Conservation (phyloP, 345 rosid species). For the Salix dunnii region DNA sequence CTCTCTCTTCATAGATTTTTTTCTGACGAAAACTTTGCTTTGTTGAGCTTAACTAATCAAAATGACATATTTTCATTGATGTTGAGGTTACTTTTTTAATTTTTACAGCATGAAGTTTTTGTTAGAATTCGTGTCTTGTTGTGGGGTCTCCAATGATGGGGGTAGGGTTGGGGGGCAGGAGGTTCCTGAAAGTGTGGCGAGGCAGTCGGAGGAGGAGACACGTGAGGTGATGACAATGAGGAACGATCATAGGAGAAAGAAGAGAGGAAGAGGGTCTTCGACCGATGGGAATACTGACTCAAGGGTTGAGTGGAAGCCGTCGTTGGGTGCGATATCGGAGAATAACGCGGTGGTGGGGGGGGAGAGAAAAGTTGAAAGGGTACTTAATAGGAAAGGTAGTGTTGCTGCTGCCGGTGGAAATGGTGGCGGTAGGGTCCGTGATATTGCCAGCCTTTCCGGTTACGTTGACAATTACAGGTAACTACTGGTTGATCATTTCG, state of each 20-base stretch:
- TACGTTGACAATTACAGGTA: constrained; percentile 37
- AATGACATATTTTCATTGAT: neutral
- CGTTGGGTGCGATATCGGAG: constrained; percentile 58
- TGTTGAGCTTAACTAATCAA: neutral
- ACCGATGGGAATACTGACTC: constrained; percentile 6
- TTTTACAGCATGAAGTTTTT: constrained; percentile 39
- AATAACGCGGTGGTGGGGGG: constrained; percentile 26
- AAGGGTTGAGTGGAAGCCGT: constrained; percentile 57
- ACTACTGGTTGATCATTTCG: neutral
- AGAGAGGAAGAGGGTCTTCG: constrained; percentile 5
- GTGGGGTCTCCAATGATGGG: constrained; percentile 17
- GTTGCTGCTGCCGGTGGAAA: neutral
- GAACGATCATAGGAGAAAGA: constrained; percentile 9
- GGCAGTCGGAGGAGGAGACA: constrained; percentile 26
- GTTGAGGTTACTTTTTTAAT: neutral
- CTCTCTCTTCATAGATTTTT: neutral
- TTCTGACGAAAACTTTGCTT: neutral
- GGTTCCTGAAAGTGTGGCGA: neutral
- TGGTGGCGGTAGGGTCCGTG: constrained; percentile 12
- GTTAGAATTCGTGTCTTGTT: constrained; percentile 49
- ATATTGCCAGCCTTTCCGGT: constrained; percentile 33
- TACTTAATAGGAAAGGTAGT: constrained; percentile 15
- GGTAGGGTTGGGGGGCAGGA: neutral
- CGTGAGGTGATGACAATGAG: constrained; percentile 20
- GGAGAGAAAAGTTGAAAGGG: constrained; percentile 1